These are phyloP conservation scores for Fonsecaea monophora DNA, from an alignment of 2,329 filamentous ascomycete species.

Conservation along the genomic window DNA sequence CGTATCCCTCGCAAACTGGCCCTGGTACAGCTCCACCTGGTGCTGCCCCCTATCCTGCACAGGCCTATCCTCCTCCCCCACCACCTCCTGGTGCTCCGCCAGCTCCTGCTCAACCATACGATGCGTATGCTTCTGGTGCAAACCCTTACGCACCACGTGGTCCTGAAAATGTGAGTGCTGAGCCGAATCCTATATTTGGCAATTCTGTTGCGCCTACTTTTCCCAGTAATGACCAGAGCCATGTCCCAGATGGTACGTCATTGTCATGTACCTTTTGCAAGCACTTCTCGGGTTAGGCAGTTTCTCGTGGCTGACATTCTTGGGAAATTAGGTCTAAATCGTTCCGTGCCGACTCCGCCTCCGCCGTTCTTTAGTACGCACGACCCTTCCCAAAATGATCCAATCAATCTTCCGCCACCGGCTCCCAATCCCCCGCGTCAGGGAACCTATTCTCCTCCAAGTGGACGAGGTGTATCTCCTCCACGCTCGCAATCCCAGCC, in stretches of 20 bases:
- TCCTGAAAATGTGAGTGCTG: slow-evolving; percentile 60
- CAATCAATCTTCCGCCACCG: slow-evolving; percentile 8
- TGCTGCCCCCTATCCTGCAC: slow-evolving; percentile 35
- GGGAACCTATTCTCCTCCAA: slow-evolving; percentile 21
- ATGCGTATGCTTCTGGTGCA: slow-evolving; percentile 47
- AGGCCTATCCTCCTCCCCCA: slow-evolving; percentile 49
- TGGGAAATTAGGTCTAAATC: slow-evolving; percentile 30
- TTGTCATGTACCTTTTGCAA: slow-evolving; percentile 32
- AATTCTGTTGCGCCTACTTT: slow-evolving; percentile 41
- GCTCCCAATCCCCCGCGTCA: neutral
- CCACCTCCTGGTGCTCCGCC: slow-evolving; percentile 49
- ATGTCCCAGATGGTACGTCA: slow-evolving; percentile 53
- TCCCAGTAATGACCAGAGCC: slow-evolving; percentile 45
- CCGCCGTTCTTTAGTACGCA: slow-evolving; percentile 33
- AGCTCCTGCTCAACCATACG: slow-evolving; percentile 34
- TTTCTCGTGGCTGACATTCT: neutral
- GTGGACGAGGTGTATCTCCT: slow-evolving; percentile 29
- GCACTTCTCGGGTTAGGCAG: slow-evolving; percentile 6
- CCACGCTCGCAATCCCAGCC: slow-evolving; percentile 31
- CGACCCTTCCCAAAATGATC: slow-evolving; percentile 25
- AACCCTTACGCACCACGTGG: slow-evolving; percentile 51
- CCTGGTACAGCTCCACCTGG: slow-evolving; percentile 28
- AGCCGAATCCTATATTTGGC: slow-evolving; percentile 43
- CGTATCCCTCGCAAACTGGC: slow-evolving; percentile 33
- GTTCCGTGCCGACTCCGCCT: slow-evolving; percentile 28